Base-by-base conservation (phyloP, 768 basidiomycete species). In the Auricularia cornea region DNA sequence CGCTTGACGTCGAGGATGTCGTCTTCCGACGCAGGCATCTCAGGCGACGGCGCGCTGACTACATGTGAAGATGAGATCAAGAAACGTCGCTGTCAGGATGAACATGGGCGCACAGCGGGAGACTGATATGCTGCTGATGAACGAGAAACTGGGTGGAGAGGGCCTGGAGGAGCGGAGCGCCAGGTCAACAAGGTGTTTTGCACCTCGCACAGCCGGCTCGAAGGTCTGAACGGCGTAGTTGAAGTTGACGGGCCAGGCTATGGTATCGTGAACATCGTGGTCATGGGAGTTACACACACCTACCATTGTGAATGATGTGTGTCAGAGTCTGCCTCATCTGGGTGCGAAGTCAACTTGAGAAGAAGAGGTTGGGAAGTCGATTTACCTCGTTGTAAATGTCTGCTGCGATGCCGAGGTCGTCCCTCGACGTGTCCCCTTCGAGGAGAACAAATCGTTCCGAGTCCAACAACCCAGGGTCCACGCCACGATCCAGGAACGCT, bases 231-330 rank as follows among this genome's bases (percentile, higher is more conserved):
- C 68, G 3, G 69, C 70, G 35, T 78, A 61, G 59, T 76, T 80
- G 63, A 80, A 80, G 59, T 82, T 75, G 57, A 81, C 73, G 3
- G 67, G 67, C 76, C 76, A 79, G 11, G 75, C 78, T 76, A n/a
- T n/a, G n/a, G n/a, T n/a, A n/a, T n/a, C n/a, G n/a, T n/a, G n/a
- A n/a, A n/a, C n/a, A n/a, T n/a, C n/a, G n/a, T n/a, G n/a, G 57
- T n/a, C n/a, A n/a, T 29, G 28, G 6, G 54, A 38, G 10, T 16
- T n/a, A n/a, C n/a, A n/a, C n/a, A n/a, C n/a, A n/a, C n/a, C n/a
- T 31, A 57, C 54, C 54, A 26, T 57, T 57, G 20, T 57, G 54
- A 16, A 57, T 57, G 28, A 57, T 41, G 20, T 57, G 2, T 30
- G 30, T 20, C 26, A 52, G 26, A n/a, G 20, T 12, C 12, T 68